Percentiles rank a stretch among this genome's conserved stretches.
phyloP scores from a whole-genome alignment of 805 yeast genomes.

The Candida sanyiensis region DNA sequence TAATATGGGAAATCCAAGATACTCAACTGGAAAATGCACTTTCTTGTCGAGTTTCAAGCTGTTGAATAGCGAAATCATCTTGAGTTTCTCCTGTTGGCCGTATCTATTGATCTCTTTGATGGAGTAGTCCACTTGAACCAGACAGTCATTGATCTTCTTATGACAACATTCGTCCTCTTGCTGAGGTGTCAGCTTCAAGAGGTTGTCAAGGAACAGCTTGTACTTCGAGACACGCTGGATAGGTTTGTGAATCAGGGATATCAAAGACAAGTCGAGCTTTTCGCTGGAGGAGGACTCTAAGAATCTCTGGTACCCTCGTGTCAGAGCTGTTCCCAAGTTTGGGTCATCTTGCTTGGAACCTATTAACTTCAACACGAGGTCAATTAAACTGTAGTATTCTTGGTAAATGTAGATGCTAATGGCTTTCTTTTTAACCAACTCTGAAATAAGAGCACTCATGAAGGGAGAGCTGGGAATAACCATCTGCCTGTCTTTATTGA shows the following conservation, averaged over 20 bases:
- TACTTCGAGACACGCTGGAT: slow-evolving; percentile 45
- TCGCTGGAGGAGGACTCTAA: slow-evolving; percentile 38
- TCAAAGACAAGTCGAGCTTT: slow-evolving; percentile 44
- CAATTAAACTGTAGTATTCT: slow-evolving; percentile 31
- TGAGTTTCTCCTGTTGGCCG: slow-evolving; percentile 23
- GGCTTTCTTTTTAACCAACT: slow-evolving; percentile 22
- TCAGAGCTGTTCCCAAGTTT: slow-evolving; percentile 18
- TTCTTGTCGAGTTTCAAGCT: slow-evolving; percentile 13
- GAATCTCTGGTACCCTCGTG: slow-evolving; percentile 31
- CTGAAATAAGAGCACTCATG: slow-evolving; percentile 22
- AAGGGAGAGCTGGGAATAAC: slow-evolving; percentile 17
- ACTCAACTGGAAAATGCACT: slow-evolving; percentile 34
- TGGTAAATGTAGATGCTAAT: slow-evolving; percentile 28
- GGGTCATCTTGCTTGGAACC: slow-evolving; percentile 26
- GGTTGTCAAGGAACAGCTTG: slow-evolving; percentile 42
- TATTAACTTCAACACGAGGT: slow-evolving; percentile 30
- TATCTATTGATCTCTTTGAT: slow-evolving; percentile 29
- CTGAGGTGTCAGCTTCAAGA: slow-evolving; percentile 28
- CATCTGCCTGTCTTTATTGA: background rate
- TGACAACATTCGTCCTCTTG: slow-evolving; percentile 17
- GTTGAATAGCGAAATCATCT: slow-evolving; percentile 13
- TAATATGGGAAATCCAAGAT: slow-evolving; percentile 41
- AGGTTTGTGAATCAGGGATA: slow-evolving; percentile 50
- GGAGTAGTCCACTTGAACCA: slow-evolving; percentile 19
- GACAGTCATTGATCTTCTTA: slow-evolving; percentile 14